Base-by-base conservation (phyloP, 1,139 yeast genomes). In the Debaryomyces psychrophilus region DNA sequence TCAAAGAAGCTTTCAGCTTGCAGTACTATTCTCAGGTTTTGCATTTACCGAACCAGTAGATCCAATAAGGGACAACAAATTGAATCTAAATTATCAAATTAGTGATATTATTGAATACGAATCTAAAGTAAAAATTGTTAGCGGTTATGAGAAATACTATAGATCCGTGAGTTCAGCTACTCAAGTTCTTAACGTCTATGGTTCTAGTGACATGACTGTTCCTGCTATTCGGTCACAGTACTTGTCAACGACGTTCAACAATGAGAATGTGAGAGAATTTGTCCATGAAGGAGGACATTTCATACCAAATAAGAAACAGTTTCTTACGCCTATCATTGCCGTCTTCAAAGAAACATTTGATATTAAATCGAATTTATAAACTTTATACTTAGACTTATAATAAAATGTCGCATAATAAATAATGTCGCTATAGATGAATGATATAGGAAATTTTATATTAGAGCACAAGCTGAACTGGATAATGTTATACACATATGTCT, bases 11-110 rank as follows among this genome's bases (percentile, higher is more conserved):
- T 77, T 83, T 56, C 75, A 78, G 50, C 66, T 79, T 35, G 71
- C 83, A 22, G 55, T 82, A 12, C 61, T 77, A 20, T 70, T 82
- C 43, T 77, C 86, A 3, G 84, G 85, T 5, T 82, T 82, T 57
- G 77, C 81, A 4, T 77, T 81, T 59, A 79, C 85, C 3, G 74
- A 71, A 44, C 75, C 67, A 1, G 49, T 44, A 12, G 54, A 56
- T 40, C 49, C 52, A 2, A 5, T 11, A 12, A 41, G 34, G 1
- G 56, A 57, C 11, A 61, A 54, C 37, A 52, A 59, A 44, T 46
- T 51, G 11, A 53, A 49, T 12, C 50, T 65, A 37, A 54, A 63
- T 44, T 23, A 49, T 17, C 58, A 59, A 12, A 53, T 62, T 12
- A 56, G 56, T 4, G 65, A 65, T 44, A 46, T 62, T 4, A 50